A percentile compares a stretch with the other conserved stretches of the same genome.
Evolutionary conservation across 352 stramenopile species (phyloP).

Genomic region (Pythium volutum): DNA sequence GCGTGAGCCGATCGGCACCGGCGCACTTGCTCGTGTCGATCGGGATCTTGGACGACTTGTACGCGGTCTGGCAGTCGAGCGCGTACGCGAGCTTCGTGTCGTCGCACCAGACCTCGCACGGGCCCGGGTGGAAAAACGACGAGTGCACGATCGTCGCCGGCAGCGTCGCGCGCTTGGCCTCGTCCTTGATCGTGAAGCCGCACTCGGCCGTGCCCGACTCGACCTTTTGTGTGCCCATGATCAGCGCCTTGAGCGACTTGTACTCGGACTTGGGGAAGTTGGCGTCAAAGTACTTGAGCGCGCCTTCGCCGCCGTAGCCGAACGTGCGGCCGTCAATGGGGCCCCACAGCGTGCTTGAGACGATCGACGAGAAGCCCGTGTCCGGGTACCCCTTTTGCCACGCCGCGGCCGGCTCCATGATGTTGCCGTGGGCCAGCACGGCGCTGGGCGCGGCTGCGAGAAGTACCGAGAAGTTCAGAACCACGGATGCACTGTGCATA

Average conservation of each 20-base stretch:
- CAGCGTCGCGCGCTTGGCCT: slow-evolving; percentile 30
- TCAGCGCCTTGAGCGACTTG: slow-evolving; percentile 35
- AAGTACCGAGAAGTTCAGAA: slow-evolving; percentile 1
- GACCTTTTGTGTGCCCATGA: slow-evolving; percentile 43
- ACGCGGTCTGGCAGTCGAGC: slow-evolving; percentile 44
- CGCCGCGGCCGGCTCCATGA: slow-evolving; percentile 37
- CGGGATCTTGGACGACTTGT: slow-evolving; percentile 31
- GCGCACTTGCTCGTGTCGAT: slow-evolving; percentile 43
- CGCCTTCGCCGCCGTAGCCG: slow-evolving; percentile 38
- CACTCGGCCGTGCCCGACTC: slow-evolving; percentile 31
- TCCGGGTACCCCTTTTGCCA: slow-evolving; percentile 37
- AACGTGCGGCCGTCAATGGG: slow-evolving; percentile 32
- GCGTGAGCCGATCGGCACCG: slow-evolving; percentile 34
- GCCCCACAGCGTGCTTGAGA: slow-evolving; percentile 36
- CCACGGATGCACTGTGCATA: neutral
- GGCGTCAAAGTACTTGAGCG: slow-evolving; percentile 36
- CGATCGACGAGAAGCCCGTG: slow-evolving; percentile 36
- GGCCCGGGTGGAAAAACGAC: slow-evolving; percentile 50
- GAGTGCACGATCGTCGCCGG: slow-evolving; percentile 37
- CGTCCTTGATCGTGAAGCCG: slow-evolving; percentile 38
- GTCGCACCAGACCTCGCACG: slow-evolving; percentile 61
- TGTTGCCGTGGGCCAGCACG: slow-evolving; percentile 29
- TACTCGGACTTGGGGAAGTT: slow-evolving; percentile 34
- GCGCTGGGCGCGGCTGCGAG: slow-evolving; percentile 5
- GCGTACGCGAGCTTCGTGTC: slow-evolving; percentile 45